Conservation (phyloP, 108 stramenopile genomes). For the Aurantiochytrium sp. region DNA sequence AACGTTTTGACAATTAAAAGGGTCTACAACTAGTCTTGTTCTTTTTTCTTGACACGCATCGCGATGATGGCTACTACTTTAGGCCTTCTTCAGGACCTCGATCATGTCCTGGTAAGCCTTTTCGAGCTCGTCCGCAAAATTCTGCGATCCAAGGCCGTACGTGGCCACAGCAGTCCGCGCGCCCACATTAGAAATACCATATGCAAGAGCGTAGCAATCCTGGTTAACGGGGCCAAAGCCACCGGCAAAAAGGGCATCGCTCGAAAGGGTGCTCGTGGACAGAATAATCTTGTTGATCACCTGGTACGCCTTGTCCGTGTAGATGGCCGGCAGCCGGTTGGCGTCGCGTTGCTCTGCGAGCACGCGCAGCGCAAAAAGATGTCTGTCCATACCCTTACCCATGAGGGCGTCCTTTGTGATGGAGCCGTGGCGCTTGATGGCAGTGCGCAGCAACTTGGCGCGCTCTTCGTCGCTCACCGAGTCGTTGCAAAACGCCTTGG, state of each 20-base stretch:
- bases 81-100: not conserved
- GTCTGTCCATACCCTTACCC: conserved; percentile 44
- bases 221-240: conserved; percentile 21
- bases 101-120: not conserved
- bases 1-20: no score
- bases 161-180: conserved; percentile 11
- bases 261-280: conserved; percentile 1
- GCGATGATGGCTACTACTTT: not conserved
- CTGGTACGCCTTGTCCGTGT: conserved; percentile 2
- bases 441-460: not conserved
- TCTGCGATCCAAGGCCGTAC: conserved; percentile 17
- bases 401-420: conserved; percentile 5
- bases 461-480: not conserved
- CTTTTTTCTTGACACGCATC: no score
- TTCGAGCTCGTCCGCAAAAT: not conserved
- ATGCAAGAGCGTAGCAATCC: conserved; percentile 8
- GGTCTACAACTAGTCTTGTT: no score
- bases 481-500: not conserved
- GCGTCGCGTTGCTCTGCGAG: not conserved
- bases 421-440: not conserved
- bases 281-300: conserved; percentile 1
- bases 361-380: conserved; percentile 37
- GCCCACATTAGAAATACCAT: not conserved
- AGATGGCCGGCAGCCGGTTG: not conserved
- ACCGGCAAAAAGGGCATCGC: conserved; percentile 15